Evolutionary conservation across 2,329 filamentous ascomycete genomes (phyloP).

Genomic region (Sarocladiaceae sp.): DNA sequence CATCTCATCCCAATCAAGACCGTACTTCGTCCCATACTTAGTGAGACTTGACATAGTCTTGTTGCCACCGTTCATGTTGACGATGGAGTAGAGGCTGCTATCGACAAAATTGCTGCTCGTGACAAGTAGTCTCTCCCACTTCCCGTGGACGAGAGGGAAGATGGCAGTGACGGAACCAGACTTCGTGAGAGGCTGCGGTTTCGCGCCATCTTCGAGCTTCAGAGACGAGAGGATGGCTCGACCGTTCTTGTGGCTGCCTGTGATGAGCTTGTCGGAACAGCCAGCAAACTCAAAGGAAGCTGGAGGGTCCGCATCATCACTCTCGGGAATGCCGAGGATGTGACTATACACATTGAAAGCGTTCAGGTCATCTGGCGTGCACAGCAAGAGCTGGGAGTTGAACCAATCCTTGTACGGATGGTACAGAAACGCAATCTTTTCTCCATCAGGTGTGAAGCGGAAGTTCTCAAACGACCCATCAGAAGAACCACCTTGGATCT

Average conservation of each 20-base stretch:
- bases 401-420: constrained; percentile 17
- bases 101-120: constrained; percentile 33
- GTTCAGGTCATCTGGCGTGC: constrained; percentile 14
- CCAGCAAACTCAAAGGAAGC: constrained; percentile 29
- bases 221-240: constrained; percentile 28
- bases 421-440: constrained; percentile 2
- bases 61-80: constrained; percentile 20
- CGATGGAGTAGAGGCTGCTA: constrained; percentile 31
- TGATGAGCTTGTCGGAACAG: constrained; percentile 26
- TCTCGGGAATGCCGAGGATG: constrained; percentile 15
- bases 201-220: constrained; percentile 23
- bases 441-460: constrained; percentile 3
- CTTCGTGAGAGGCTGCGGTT: constrained; percentile 20
- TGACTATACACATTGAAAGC: constrained; percentile 11
- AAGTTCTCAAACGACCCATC: neutral
- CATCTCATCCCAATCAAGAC: constrained; percentile 28
- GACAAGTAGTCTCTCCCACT: constrained; percentile 28
- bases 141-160: constrained; percentile 21
- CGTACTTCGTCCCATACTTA: constrained; percentile 25
- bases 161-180: constrained; percentile 23
- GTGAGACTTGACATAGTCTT: constrained; percentile 25
- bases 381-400: constrained; percentile 26
- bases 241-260: constrained; percentile 29
- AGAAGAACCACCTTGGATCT: constrained; percentile 18
- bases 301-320: constrained; percentile 20